Base-by-base conservation (phyloP, 345 rosid genomes). In the Euphorbia pulcherrima region DNA sequence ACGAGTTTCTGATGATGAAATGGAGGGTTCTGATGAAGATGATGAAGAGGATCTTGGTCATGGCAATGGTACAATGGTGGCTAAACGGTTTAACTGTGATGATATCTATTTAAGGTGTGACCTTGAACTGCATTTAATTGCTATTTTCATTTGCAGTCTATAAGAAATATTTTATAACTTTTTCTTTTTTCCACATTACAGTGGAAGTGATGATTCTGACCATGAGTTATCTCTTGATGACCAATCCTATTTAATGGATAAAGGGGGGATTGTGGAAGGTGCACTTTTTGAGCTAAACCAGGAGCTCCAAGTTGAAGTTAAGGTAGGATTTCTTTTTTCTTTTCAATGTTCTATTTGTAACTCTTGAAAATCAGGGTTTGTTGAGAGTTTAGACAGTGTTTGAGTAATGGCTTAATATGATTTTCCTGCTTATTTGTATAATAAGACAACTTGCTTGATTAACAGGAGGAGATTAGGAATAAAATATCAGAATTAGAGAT, bases 401-500 rank as follows among this genome's bases (percentile, higher is more conserved):
- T 20, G 26, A 18, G 6, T 23, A 35, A 24, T 53, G 27, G 23
- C 28, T 4, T 53, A 21, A 53, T 18, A 53, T 35, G 33, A 18
- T 68, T 53, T 5, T 40, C 29, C 18, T 60, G 20, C 20, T 58
- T 51, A 14, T 29, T 7, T 54, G 17, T 48, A 17, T 55, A 21
- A 50, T 48, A 72, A 20, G 54, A 24, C 21, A 37, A 72, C 64
- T 40, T 57, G 46, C 57, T 72, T 74, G 67, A 65, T 64, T 62
- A 55, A 68, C 88, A 91, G 97, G 97, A 91, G 33, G 96, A 87
- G 57, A 84, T 94, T 72, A 86, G 95, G 83, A 84, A 73, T 70
- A 80, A 76, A 75, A 77, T 88, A 59, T 83, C 87, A 20, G 75
- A 74, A 48, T 67, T 94, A 50, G 95, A 89, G 83, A 66, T 68